A percentile compares a stretch with the other conserved stretches of the same genome.
phyloP scores from a whole-genome alignment of 495 filamentous ascomycete genomes.

The Pseudevernia furfuracea region DNA sequence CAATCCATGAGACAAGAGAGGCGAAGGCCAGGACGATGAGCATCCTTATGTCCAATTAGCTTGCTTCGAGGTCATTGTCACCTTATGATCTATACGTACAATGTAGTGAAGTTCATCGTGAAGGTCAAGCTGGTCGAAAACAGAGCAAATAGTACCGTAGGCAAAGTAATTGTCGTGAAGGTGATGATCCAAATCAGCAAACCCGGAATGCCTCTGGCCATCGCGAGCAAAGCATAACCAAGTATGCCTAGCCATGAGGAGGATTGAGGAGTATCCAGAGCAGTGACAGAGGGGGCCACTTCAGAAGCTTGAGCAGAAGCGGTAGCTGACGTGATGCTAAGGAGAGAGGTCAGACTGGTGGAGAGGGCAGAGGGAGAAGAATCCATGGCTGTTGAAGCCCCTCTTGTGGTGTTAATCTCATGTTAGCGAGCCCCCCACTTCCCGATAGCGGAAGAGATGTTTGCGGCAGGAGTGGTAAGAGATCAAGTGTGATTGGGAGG shows the following conservation, averaged over 20 bases:
- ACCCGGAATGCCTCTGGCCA: conserved; percentile 60
- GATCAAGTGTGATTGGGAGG: neutral
- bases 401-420: conserved; percentile 8
- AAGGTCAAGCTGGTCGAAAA: conserved; percentile 94
- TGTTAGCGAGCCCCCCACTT: conserved; percentile 11
- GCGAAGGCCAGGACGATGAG: conserved; percentile 68
- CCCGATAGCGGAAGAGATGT: conserved; percentile 12
- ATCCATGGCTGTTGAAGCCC: conserved; percentile 18
- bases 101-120: conserved; percentile 95
- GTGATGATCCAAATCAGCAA: conserved; percentile 76
- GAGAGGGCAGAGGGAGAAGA: conserved; percentile 13
- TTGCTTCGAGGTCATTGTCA: conserved; percentile 11
- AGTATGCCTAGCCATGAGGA: conserved; percentile 35
- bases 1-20: conserved; percentile 82
- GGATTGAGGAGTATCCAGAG: conserved; percentile 10
- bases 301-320: conserved; percentile 8
- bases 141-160: conserved; percentile 82
- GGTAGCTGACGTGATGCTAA: conserved; percentile 1
- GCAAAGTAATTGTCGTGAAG: conserved; percentile 79
- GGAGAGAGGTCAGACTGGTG: conserved; percentile 1
- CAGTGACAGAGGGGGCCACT: neutral
- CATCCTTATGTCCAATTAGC: conserved; percentile 44
- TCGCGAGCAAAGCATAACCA: conserved; percentile 35
- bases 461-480: neutral
- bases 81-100: conserved; percentile 48